Conservation (phyloP, 2,329 filamentous ascomycete genomes). For the Botryosphaeria dothidea region DNA sequence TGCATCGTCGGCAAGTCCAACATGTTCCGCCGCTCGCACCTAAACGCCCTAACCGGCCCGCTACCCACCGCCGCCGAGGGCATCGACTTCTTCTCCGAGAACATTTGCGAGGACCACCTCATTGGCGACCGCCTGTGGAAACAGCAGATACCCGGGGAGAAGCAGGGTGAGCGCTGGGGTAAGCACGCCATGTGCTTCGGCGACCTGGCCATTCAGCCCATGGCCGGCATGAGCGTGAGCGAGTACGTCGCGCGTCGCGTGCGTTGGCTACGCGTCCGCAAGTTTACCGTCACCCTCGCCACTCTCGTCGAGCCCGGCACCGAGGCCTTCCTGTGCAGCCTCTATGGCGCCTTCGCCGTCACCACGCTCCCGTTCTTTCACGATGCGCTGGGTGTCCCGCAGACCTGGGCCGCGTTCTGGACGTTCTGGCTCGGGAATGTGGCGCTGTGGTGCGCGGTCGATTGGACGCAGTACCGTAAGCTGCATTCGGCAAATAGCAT, state of each 20-base stretch:
- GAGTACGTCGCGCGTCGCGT: slow-evolving; percentile 81
- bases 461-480: slow-evolving; percentile 71
- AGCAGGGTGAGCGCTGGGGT: slow-evolving; percentile 49
- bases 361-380: slow-evolving; percentile 71
- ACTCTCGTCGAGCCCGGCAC: slow-evolving; percentile 92
- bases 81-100: slow-evolving; percentile 89
- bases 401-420: slow-evolving; percentile 68
- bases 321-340: slow-evolving; percentile 80
- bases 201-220: slow-evolving; percentile 87
- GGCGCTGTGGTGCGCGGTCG: slow-evolving; percentile 69
- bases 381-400: slow-evolving; percentile 53
- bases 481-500: slow-evolving; percentile 74
- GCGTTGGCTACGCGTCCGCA: slow-evolving; percentile 88
- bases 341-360: slow-evolving; percentile 76
- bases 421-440: slow-evolving; percentile 68
- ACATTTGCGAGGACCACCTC: slow-evolving; percentile 96
- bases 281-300: slow-evolving; percentile 87
- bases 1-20: slow-evolving; percentile 97
- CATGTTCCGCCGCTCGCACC: slow-evolving; percentile 93
- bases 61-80: slow-evolving; percentile 60
- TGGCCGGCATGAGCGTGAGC: slow-evolving; percentile 73
- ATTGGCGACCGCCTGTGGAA: slow-evolving; percentile 92
- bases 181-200: slow-evolving; percentile 85
- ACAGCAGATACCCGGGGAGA: slow-evolving; percentile 50
- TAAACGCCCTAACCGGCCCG: slow-evolving; percentile 69